Conservation (phyloP, 345 rosid species). For the Moringa oleifera region DNA sequence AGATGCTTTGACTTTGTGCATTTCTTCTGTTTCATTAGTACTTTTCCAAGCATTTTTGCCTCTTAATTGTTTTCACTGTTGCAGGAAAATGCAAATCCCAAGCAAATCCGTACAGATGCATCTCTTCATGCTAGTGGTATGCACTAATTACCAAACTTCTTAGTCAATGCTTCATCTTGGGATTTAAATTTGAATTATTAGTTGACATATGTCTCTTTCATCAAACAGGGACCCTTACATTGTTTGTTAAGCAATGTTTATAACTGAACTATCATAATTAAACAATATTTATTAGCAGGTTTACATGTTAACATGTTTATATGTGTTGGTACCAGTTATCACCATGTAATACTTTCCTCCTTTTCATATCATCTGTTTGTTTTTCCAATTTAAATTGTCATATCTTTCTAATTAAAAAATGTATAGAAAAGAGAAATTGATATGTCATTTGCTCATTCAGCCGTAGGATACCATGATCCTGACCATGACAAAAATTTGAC, state of each 20-base stretch:
- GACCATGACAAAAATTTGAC: slow-evolving; percentile 21
- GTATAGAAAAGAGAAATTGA: not conserved
- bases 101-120: slow-evolving; percentile 37
- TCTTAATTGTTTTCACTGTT: slow-evolving; percentile 18
- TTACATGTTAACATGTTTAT: not conserved
- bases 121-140: slow-evolving; percentile 34
- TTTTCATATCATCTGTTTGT: not conserved
- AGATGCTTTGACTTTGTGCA: slow-evolving; percentile 17
- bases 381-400: no score
- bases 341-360: not conserved
- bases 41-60: slow-evolving; percentile 3
- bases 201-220: not conserved
- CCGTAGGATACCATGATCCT: slow-evolving; percentile 28
- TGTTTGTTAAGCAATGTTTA: not conserved
- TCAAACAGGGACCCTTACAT: not conserved
- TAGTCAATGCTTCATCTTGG: not conserved
- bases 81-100: slow-evolving; percentile 56
- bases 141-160: slow-evolving; percentile 8
- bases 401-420: no score
- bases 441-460: not conserved
- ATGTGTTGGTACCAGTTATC: not conserved
- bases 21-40: slow-evolving; percentile 4
- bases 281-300: not conserved
- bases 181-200: not conserved
- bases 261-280: not conserved